Evolutionary conservation across 106 monocot genomes (phyloP).

Genomic region (Cymbidium sinense): DNA sequence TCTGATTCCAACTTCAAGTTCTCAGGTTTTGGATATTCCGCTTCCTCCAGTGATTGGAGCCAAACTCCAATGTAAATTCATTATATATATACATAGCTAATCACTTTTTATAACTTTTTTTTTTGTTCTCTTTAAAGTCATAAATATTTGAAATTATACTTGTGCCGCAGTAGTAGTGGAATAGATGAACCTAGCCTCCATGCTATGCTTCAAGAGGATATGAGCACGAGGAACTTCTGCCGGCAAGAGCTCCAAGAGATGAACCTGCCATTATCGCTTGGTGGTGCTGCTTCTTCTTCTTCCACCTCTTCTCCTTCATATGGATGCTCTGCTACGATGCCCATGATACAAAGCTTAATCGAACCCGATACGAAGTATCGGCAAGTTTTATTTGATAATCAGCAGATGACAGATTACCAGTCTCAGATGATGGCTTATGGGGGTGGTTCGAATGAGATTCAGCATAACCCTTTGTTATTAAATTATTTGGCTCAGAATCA

Average conservation of each 20-base stretch:
- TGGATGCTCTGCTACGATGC: not conserved
- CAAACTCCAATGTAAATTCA: not conserved
- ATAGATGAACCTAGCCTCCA: not conserved
- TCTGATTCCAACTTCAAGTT: not conserved
- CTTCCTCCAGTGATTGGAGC: constrained; percentile 1
- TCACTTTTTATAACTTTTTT: not conserved
- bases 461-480: not conserved
- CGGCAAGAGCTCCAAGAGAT: too few relatives aligned
- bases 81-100: too few relatives aligned
- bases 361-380: not conserved
- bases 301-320: not conserved
- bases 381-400: not conserved
- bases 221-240: not conserved
- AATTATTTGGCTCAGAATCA: not conserved
- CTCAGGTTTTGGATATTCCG: not conserved
- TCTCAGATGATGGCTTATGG: not conserved
- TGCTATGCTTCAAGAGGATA: constrained; percentile 4
- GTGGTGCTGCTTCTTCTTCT: not conserved
- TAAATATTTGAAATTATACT: not conserved
- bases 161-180: not conserved
- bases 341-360: not conserved
- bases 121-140: not conserved
- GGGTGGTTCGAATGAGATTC: not conserved
- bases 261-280: not conserved
- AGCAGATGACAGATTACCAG: not conserved